Conservation (phyloP, 31 red algal species). For the Bonnemaisonia californica region DNA sequence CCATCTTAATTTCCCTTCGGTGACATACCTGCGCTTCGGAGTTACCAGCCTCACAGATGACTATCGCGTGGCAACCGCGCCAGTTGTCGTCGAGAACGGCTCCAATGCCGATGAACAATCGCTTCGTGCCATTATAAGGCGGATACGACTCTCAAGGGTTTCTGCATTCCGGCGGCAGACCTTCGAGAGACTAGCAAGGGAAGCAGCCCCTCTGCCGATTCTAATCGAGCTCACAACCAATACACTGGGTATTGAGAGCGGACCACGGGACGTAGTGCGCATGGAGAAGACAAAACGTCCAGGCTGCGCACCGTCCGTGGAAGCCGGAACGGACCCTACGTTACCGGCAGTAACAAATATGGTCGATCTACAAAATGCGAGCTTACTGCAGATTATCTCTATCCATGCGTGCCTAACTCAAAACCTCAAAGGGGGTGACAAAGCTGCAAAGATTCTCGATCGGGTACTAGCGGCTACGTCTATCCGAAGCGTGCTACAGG, state of each 20-base stretch:
- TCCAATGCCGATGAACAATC: constrained; percentile 37
- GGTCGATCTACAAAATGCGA: constrained; percentile 3
- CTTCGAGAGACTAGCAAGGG: constrained; percentile 46
- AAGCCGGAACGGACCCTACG: constrained; percentile 17
- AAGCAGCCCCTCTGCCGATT: constrained; percentile 16
- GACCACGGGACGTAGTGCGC: constrained; percentile 49
- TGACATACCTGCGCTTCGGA: constrained; percentile 40
- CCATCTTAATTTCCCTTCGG: constrained; percentile 37
- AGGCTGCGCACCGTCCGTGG: constrained; percentile 33
- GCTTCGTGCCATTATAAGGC: constrained; percentile 40
- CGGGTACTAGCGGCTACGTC: constrained; percentile 29
- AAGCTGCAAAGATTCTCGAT: constrained; percentile 30
- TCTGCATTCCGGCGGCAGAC: constrained; percentile 59
- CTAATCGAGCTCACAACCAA: constrained; percentile 42
- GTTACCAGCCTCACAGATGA: constrained; percentile 43
- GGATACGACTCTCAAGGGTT: constrained; percentile 59
- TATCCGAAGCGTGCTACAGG: constrained; percentile 14
- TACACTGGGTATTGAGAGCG: constrained; percentile 41
- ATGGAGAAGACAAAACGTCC: constrained; percentile 45
- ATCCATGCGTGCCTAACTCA: constrained; percentile 47
- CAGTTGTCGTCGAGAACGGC: constrained; percentile 44
- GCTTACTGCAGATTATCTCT: constrained; percentile 52
- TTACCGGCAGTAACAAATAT: constrained; percentile 1
- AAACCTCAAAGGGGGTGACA: constrained; percentile 9
- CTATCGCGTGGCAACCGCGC: constrained; percentile 25